Percentiles rank a stretch among this genome's conserved stretches.
phyloP scores from a whole-genome alignment of 805 yeast species.

The Teunomyces kruisii region DNA sequence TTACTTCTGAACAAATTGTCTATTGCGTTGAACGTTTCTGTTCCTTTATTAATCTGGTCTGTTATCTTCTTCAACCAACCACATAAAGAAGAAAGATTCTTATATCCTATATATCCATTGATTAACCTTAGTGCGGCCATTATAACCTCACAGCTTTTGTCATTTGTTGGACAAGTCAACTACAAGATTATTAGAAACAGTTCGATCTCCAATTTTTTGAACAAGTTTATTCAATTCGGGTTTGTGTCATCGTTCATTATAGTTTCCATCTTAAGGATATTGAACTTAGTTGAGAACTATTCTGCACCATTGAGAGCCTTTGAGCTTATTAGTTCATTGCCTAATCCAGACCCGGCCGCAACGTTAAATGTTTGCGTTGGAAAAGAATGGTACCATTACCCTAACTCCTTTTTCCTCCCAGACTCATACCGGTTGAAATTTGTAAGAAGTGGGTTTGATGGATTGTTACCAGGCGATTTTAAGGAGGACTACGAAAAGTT shows the following conservation, averaged over 20 bases:
- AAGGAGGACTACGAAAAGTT: slow-evolving; percentile 36
- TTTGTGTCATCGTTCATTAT: slow-evolving; percentile 31
- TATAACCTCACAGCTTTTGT: slow-evolving; percentile 23
- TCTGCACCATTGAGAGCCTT: slow-evolving; percentile 58
- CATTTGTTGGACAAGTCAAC: slow-evolving; percentile 2
- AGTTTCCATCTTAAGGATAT: slow-evolving; percentile 48
- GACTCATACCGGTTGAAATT: slow-evolving; percentile 63
- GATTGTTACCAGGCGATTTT: slow-evolving; percentile 87
- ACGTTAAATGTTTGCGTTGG: slow-evolving; percentile 74
- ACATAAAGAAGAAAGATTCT: slow-evolving; percentile 90
- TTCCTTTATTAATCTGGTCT: slow-evolving; percentile 67
- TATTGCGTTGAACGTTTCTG: slow-evolving; percentile 13
- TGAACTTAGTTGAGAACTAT: slow-evolving; percentile 65
- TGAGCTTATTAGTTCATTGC: slow-evolving; percentile 10
- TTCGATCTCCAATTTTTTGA: slow-evolving; percentile 6
- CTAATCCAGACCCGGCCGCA: not conserved
- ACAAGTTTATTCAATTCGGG: slow-evolving; percentile 13
- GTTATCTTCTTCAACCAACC: slow-evolving; percentile 70
- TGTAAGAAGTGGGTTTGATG: slow-evolving; percentile 77
- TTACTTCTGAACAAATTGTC: slow-evolving; percentile 6
- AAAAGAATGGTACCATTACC: slow-evolving; percentile 92
- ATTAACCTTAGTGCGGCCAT: slow-evolving; percentile 64
- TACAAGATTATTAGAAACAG: slow-evolving; percentile 4
- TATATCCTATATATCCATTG: slow-evolving; percentile 81
- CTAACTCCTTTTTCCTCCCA: slow-evolving; percentile 81